phyloP scores from a whole-genome alignment of 768 basidiomycete genomes.

The Roridomyces roridus region DNA sequence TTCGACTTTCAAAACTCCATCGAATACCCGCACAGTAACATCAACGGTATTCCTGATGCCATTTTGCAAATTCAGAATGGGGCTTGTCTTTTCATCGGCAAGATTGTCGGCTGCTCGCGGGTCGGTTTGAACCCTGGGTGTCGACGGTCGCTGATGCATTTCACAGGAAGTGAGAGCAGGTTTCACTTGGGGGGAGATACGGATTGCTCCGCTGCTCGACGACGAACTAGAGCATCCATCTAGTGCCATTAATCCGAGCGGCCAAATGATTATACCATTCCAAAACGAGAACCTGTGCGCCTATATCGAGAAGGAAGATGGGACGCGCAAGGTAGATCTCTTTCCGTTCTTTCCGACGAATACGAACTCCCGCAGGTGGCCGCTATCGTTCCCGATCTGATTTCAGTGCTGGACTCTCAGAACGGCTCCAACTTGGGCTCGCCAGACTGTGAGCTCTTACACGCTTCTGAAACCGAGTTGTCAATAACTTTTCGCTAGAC shows the following conservation, averaged over 20 bases:
- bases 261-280: conserved; percentile 58
- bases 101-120: conserved; percentile 57
- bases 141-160: neutral
- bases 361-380: conserved; percentile 40
- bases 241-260: conserved; percentile 23
- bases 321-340: conserved; percentile 27
- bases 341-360: neutral
- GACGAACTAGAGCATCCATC: conserved; percentile 36
- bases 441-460: conserved; percentile 42
- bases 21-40: conserved; percentile 26
- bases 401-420: conserved; percentile 67
- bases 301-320: conserved; percentile 41
- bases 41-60: conserved; percentile 31
- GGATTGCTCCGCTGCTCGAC: conserved; percentile 33
- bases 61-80: conserved; percentile 40
- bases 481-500: conserved; percentile 34
- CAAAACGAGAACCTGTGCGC: conserved; percentile 68
- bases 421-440: conserved; percentile 67
- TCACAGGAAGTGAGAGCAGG: conserved; percentile 41
- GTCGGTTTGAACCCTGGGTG: conserved; percentile 13
- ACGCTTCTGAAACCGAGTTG: neutral
- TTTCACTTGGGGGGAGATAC: conserved; percentile 43
- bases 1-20: neutral
- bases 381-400: conserved; percentile 69
- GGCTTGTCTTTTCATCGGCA: conserved; percentile 57